Percentiles rank a stretch among this genome's conserved stretches.
phyloP scores from a whole-genome alignment of 2,329 filamentous ascomycete genomes.

The Blumeria hordei region DNA sequence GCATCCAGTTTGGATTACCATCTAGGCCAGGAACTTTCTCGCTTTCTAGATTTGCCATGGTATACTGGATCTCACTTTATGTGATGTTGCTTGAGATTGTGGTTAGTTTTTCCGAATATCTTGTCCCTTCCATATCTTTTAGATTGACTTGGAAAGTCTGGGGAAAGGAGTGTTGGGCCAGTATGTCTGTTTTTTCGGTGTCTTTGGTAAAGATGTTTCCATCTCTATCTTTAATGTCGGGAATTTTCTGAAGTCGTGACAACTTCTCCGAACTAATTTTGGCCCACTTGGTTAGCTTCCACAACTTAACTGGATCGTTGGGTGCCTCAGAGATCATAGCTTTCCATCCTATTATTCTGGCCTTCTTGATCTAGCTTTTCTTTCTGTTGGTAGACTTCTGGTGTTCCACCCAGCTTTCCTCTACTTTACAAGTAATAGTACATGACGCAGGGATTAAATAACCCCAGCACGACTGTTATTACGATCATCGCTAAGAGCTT shows the following conservation, averaged over 20 bases:
- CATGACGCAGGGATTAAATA: no score
- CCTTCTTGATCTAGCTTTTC: background rate
- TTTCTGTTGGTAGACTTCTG: background rate
- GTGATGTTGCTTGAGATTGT: background rate
- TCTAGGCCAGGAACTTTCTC: background rate
- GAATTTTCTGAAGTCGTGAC: background rate
- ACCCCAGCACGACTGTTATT: no score
- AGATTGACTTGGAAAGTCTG: background rate
- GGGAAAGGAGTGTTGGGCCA: constrained; percentile 1
- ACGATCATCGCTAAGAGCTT: no score
- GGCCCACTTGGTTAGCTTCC: background rate
- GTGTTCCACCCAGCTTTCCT: background rate
- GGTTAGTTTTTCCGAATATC: background rate
- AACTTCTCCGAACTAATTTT: background rate
- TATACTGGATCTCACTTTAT: background rate
- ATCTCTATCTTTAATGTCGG: background rate
- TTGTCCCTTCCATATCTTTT: background rate
- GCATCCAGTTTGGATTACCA: background rate
- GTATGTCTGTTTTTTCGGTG: background rate
- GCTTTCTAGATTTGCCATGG: background rate
- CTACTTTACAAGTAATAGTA: no score
- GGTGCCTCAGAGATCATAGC: background rate
- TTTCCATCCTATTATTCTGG: background rate
- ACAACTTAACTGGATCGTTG: background rate
- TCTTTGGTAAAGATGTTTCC: background rate